Conservation (phyloP, 1,139 yeast genomes). For the Kodamaea derodonti region DNA sequence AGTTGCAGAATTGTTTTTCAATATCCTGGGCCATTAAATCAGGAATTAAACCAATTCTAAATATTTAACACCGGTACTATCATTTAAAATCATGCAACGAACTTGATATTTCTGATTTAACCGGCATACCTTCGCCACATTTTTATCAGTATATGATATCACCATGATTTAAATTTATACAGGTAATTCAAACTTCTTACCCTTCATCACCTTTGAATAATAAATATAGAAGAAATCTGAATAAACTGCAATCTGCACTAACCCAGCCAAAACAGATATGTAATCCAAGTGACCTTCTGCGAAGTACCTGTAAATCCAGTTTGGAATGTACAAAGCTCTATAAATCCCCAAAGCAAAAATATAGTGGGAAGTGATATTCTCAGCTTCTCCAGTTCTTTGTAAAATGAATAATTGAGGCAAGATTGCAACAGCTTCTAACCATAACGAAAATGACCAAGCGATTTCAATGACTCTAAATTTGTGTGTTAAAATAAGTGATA, state of each 20-base stretch:
- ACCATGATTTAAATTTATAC: too few species aligned
- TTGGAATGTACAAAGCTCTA: constrained; percentile 85
- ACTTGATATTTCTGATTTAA: too few species aligned
- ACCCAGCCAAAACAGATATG: constrained; percentile 72
- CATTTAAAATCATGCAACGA: too few species aligned
- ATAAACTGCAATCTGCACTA: constrained; percentile 80
- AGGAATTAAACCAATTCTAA: too few species aligned
- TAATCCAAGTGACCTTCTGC: constrained; percentile 66
- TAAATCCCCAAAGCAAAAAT: constrained; percentile 90
- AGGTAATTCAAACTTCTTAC: constrained; percentile 77
- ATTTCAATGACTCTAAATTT: constrained; percentile 61
- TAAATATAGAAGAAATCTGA: constrained; percentile 94
- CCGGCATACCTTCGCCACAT: too few species aligned
- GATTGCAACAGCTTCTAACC: constrained; percentile 90
- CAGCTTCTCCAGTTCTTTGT: constrained; percentile 87
- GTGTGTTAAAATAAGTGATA: constrained; percentile 64
- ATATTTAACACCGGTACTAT: too few species aligned
- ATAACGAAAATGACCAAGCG: constrained; percentile 71
- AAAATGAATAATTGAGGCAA: constrained; percentile 88
- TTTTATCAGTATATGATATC: too few species aligned
- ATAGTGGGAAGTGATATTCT: constrained; percentile 83
- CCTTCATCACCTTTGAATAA: constrained; percentile 74
- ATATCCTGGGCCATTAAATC: too few species aligned
- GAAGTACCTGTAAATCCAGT: constrained; percentile 87
- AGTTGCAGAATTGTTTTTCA: too few species aligned